Evolutionary conservation across 2,329 filamentous ascomycete genomes (phyloP), one percentile per base, ranked within the genome.

Genomic region (Xylariomycetidae sp.): DNA sequence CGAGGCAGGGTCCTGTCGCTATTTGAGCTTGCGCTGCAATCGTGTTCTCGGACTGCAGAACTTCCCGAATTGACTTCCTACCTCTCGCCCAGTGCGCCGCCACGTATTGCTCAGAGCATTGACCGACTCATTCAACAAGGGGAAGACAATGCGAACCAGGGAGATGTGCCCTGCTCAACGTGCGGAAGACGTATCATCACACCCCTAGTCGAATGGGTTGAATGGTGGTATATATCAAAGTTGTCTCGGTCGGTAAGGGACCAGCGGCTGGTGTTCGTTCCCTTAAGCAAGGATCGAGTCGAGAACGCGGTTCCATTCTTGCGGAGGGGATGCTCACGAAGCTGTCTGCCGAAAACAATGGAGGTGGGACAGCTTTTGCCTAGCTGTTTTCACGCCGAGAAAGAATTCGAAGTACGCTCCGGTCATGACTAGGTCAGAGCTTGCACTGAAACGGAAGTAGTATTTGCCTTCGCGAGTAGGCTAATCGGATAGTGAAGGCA

Each of bases 151-250:
- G 50, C 37, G n/a, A 47, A 54, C 24, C 25, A 54, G 0, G 75
- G 75, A 4, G 69, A 70, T 2, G 47, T 68, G 18, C 48, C 49
- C 2, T 82, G 78, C 45, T 69, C 71, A 1, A 57, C 64, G 0
- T 82, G 78, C 47, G 45, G 54, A 16, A 64, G 65, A 18, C 49
- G 52, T 7, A 65, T 72, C 4, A 57, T 76, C 6, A 58, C 72
- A 15, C 70, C 76, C 3, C 55, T 66, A 4, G 60, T 70, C 0
- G 66, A 76, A 47, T 82, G 78, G 77, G 56, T 82, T 6, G 78
- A 82, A 48, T 82, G 77, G 72, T 75, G 71, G 52, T 63, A 70
- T 37, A 46, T 68, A 19, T 39, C 38, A 18, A 31, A 35, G 22
- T 23, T n/a, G n/a, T n/a, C n/a, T n/a, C n/a, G 23, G 17, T 19